Evolutionary conservation across 768 basidiomycete genomes (phyloP).

Genomic region (Kwoniella bestiolae): DNA sequence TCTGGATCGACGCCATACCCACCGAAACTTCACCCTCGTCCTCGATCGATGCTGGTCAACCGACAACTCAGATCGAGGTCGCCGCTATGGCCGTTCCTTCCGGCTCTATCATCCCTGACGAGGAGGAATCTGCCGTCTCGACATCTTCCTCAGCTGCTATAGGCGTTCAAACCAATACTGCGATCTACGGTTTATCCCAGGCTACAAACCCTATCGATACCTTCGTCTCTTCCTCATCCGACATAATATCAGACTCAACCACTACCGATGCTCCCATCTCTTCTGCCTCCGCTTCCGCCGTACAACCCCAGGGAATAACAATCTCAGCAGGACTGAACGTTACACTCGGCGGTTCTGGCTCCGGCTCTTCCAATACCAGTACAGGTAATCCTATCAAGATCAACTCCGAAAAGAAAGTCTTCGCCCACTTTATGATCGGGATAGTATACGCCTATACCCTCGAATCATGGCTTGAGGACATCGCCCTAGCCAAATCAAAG

Average conservation of each 20-base stretch:
- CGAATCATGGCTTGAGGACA: slow-evolving; percentile 46
- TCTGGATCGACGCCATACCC: not conserved
- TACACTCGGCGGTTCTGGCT: not conserved
- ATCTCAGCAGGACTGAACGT: not conserved
- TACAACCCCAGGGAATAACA: not conserved
- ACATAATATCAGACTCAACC: not conserved
- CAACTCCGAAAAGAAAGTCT: slow-evolving; percentile 42
- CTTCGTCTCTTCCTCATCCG: slow-evolving; percentile 14
- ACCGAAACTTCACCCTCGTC: not conserved
- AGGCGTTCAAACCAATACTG: not conserved
- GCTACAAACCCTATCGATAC: slow-evolving; percentile 18
- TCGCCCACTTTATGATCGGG: slow-evolving; percentile 57
- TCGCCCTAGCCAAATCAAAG: slow-evolving; percentile 46
- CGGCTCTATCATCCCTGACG: not conserved
- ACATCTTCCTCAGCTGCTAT: not conserved
- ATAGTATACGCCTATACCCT: slow-evolving; percentile 49
- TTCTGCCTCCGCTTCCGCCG: not conserved
- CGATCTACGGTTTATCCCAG: slow-evolving; percentile 5
- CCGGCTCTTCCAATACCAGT: not conserved
- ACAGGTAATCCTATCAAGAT: not conserved
- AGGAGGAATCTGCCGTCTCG: not conserved
- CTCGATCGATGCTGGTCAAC: not conserved
- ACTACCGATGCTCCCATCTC: not conserved
- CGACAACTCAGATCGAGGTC: not conserved
- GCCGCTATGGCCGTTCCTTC: slow-evolving; percentile 2